Conservation (phyloP, 2,329 filamentous ascomycete species). For the Cytospora paraplurivora region DNA sequence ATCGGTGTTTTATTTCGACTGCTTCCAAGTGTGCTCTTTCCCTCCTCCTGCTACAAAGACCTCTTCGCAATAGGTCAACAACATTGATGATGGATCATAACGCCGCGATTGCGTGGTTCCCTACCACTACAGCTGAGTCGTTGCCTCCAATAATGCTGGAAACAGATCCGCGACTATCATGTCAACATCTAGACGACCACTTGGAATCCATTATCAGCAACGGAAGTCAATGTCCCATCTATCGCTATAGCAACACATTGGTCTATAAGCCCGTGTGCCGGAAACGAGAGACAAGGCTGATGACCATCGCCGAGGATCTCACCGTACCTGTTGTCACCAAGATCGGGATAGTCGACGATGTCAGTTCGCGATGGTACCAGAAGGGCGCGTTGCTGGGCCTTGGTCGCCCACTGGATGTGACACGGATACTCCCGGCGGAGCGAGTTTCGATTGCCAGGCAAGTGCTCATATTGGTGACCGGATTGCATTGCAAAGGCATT, state of each 20-base stretch:
- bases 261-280: slow-evolving; percentile 20
- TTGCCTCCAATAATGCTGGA: slow-evolving; percentile 21
- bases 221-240: slow-evolving; percentile 5
- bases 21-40: neutral
- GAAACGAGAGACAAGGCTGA: slow-evolving; percentile 19
- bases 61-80: neutral
- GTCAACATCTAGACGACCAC: slow-evolving; percentile 19
- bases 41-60: neutral
- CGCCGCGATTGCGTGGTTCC: slow-evolving; percentile 9
- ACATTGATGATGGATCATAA: slow-evolving; percentile 6
- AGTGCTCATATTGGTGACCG: slow-evolving; percentile 13
- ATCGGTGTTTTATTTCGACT: no score
- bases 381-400: slow-evolving; percentile 16
- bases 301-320: slow-evolving; percentile 11
- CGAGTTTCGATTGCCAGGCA: slow-evolving; percentile 15
- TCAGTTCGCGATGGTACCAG: slow-evolving; percentile 23
- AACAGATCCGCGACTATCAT: slow-evolving; percentile 20
- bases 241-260: slow-evolving; percentile 17
- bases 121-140: slow-evolving; percentile 7
- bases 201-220: slow-evolving; percentile 4
- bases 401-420: slow-evolving; percentile 12
- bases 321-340: slow-evolving; percentile 13
- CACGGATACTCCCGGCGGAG: slow-evolving; percentile 15
- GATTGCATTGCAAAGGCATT: slow-evolving; percentile 15
- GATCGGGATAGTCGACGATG: slow-evolving; percentile 21